Base-by-base conservation (phyloP, 2,329 filamentous ascomycete species). In the Cladosporium sp. region DNA sequence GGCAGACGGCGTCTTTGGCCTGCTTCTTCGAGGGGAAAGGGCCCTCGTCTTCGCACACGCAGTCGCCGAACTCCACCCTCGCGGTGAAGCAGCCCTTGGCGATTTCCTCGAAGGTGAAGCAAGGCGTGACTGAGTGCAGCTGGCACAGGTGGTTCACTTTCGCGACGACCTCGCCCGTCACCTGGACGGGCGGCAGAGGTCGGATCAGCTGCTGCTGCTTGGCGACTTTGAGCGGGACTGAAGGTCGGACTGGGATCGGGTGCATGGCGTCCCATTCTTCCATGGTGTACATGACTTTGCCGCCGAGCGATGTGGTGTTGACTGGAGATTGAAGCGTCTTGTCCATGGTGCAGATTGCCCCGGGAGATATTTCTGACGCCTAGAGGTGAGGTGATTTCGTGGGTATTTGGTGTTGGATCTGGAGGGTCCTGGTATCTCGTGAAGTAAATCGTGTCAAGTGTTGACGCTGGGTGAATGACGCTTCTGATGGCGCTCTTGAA, bases 1-100 rank as follows among this genome's bases (percentile, higher is more conserved):
- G 64, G 40, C 67, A 68, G 18, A 70, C 46, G 1, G 61, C 67
- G 53, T 75, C 73, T 52, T 72, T 74, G 0, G 70, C 72, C 46
- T 72, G 69, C 53, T 70, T 70, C 61, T 76, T 74, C 37, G 62
- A 70, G 7, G 59, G 58, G 56, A 64, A 72, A 13, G 57, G 59
- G 2, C 62, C 63, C 7, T 56, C 28, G 9, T 59, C 60, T 3
- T 57, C 56, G 16, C 67, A 19, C 5, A 53, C 52, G 13, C 64
- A 58, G 9, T 55, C 58, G 3, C 59, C 57, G 38, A 70, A 66
- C 1, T 38, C 50, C 9, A 68, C 53, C 16, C 51, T 59, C 4
- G 49, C 49, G 13, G 46, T 33, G 16, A 52, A 56, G 8, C 28
- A 33, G 8, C 48, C 41, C 43, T 43, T 32, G 3, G 33, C n/a